Percentiles rank a stretch among this genome's conserved stretches.
Conservation (phyloP, 148 eudicot species). For the Rhododendron williamsianum region DNA sequence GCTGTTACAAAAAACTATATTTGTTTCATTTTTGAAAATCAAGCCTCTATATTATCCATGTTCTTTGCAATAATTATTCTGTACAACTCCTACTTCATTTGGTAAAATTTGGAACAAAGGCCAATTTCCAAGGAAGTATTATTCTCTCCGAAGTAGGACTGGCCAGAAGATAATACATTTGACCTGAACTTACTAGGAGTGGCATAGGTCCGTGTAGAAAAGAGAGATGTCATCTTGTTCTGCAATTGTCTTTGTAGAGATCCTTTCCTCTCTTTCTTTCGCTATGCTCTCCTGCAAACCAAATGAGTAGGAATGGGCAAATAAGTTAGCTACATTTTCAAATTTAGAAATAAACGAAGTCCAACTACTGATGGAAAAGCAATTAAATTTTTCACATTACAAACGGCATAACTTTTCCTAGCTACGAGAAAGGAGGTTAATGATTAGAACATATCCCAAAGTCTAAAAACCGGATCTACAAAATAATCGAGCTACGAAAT, state of each 20-base stretch:
- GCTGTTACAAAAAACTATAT: background rate
- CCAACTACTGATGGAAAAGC: background rate
- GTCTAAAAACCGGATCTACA: background rate
- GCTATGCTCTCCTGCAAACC: slow-evolving; percentile 56
- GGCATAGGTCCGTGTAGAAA: slow-evolving; percentile 93
- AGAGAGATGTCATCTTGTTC: slow-evolving; percentile 73
- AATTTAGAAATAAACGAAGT: background rate
- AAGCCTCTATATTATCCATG: background rate
- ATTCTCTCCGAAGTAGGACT: background rate
- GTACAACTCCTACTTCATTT: background rate
- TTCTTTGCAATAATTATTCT: background rate
- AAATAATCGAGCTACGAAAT: background rate
- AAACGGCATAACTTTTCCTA: background rate
- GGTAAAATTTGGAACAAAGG: background rate
- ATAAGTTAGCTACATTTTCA: background rate
- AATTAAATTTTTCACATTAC: background rate
- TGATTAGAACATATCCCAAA: background rate
- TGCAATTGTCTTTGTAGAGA: slow-evolving; percentile 21
- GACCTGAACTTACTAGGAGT: slow-evolving; percentile 55
- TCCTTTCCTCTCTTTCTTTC: slow-evolving; percentile 73
- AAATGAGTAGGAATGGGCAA: background rate
- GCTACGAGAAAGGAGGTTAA: background rate
- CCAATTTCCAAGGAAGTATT: background rate
- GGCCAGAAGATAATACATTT: background rate
- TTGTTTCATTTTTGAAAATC: background rate